Percentiles rank a stretch among this genome's conserved stretches.
phyloP scores from a whole-genome alignment of 305 asterid species.

The Ajuga reptans region DNA sequence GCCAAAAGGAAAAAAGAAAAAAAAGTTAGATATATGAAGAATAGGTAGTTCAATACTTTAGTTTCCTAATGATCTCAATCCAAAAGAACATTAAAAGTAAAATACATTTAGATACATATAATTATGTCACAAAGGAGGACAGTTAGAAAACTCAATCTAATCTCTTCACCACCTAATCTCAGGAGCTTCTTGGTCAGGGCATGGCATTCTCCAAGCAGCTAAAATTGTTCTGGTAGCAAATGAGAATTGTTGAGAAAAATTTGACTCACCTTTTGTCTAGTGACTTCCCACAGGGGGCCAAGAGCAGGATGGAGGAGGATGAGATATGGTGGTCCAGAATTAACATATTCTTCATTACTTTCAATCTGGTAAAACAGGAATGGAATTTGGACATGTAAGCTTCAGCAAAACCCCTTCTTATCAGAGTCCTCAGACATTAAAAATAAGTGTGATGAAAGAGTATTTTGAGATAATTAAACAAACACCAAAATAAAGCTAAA shows the following conservation, averaged over 20 bases:
- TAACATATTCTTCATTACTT: conserved; percentile 61
- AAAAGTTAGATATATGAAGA: conserved; percentile 14
- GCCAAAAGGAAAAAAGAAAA: conserved; percentile 22
- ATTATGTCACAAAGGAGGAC: not conserved
- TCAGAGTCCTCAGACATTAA: not conserved
- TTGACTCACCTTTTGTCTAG: conserved; percentile 67
- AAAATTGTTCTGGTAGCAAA: conserved; percentile 8
- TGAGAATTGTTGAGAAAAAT: not conserved
- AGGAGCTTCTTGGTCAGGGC: conserved; percentile 15
- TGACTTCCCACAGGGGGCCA: conserved; percentile 97
- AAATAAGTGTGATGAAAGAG: conserved; percentile 4
- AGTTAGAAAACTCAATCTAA: conserved; percentile 14
- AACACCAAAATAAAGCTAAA: conserved; percentile 12
- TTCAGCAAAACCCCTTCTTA: conserved; percentile 1
- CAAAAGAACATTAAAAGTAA: not conserved
- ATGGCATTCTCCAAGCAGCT: conserved; percentile 14
- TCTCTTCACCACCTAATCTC: conserved; percentile 14
- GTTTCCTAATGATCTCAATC: conserved; percentile 1
- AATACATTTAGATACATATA: not conserved
- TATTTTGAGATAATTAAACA: not conserved
- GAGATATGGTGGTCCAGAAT: conserved; percentile 89
- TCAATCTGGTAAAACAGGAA: conserved; percentile 47
- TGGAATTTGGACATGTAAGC: conserved; percentile 3
- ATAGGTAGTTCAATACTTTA: not conserved
- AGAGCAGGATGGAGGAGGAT: conserved; percentile 96